Evolutionary conservation across 352 stramenopile species (phyloP).

Genomic region (Globisporangium orthogonon): DNA sequence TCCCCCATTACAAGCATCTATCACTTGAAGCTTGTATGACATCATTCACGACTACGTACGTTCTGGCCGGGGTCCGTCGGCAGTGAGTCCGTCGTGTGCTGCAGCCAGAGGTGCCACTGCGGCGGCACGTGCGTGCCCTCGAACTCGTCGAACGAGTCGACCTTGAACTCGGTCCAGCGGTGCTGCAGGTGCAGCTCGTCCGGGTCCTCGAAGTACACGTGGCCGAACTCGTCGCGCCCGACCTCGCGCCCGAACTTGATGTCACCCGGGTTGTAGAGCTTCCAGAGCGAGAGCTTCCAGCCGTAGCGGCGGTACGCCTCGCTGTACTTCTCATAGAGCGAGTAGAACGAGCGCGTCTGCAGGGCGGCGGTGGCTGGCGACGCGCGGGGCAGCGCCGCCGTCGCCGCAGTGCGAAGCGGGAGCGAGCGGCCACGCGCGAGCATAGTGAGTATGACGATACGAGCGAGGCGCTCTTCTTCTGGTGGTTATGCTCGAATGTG

Average conservation of each 20-base stretch:
- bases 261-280: conserved; percentile 85
- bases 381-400: background rate
- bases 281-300: conserved; percentile 77
- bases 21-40: background rate
- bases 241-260: conserved; percentile 86
- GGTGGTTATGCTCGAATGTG: background rate
- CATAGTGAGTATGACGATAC: conserved; percentile 1
- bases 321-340: conserved; percentile 76
- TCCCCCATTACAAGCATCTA: background rate
- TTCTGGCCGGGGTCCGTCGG: conserved; percentile 57
- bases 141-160: conserved; percentile 76
- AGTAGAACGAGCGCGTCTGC: conserved; percentile 72
- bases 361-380: background rate
- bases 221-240: conserved; percentile 76
- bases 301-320: conserved; percentile 79
- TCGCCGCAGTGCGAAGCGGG: background rate
- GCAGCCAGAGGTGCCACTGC: conserved; percentile 84
- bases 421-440: conserved; percentile 7
- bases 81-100: conserved; percentile 67
- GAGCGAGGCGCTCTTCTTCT: background rate
- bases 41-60: conserved; percentile 17
- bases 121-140: conserved; percentile 71
- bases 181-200: conserved; percentile 69
- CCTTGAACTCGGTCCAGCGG: conserved; percentile 81
- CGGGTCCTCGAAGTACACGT: conserved; percentile 86